phyloP scores from a whole-genome alignment of 2,329 filamentous ascomycete genomes.

The Apiospora hydei region DNA sequence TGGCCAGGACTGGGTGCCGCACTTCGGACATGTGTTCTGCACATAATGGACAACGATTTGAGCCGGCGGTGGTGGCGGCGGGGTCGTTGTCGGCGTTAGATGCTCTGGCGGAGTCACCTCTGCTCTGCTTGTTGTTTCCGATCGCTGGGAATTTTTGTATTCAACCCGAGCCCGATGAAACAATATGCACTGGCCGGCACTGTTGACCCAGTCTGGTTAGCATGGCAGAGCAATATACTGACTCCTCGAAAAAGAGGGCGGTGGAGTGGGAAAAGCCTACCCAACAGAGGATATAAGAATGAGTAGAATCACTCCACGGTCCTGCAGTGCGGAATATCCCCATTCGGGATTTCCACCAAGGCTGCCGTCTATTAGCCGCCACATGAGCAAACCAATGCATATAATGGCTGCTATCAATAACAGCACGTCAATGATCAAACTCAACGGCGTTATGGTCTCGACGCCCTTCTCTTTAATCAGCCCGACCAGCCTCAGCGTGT shows the following conservation, averaged over 20 bases:
- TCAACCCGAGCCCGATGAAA: slow-evolving; percentile 20
- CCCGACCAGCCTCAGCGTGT: slow-evolving; percentile 19
- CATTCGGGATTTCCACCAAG: background rate
- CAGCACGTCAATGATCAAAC: slow-evolving; percentile 12
- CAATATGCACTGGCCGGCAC: background rate
- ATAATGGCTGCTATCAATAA: background rate
- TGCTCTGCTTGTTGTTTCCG: background rate
- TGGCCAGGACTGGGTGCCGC: slow-evolving; percentile 21
- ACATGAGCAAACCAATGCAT: background rate
- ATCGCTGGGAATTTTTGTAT: background rate
- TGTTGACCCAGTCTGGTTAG: background rate
- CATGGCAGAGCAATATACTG: background rate
- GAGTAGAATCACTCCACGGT: background rate
- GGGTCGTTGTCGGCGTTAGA: background rate
- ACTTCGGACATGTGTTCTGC: slow-evolving; percentile 24
- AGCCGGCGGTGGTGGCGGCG: background rate
- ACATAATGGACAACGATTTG: slow-evolving; percentile 26
- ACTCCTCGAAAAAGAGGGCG: background rate
- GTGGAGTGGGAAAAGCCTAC: background rate
- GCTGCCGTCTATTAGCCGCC: background rate
- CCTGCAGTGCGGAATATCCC: background rate
- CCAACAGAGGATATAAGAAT: background rate
- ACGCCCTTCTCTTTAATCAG: background rate
- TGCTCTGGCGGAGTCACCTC: background rate
- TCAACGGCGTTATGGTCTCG: background rate